Base-by-base conservation (phyloP, 2,329 filamentous ascomycete species). In the Aureobasidium sp. region DNA sequence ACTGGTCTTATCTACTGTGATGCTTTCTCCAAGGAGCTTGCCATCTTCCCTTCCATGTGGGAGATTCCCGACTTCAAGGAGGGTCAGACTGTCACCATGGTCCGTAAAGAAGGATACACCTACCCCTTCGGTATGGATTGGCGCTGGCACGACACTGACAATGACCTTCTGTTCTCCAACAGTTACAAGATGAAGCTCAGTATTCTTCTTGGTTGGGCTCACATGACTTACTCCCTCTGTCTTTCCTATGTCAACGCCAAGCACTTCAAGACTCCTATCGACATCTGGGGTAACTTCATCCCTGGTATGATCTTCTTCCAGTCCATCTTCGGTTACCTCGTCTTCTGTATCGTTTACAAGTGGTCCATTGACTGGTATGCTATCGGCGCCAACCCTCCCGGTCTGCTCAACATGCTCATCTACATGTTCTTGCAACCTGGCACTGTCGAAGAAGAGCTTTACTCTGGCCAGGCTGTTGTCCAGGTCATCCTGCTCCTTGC, bases 111-210 rank as follows among this genome's bases (percentile, higher is more conserved):
- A 52, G 83, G 83, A 63, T 92, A 97, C 77, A 88, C 91, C 57
- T 99, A 97, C 74, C 93, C 95, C 17, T 96, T 99, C 72, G 94
- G 94, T 68, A 78, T 99, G 64, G 94, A 99, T 73, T 96, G 88
- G 87, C 89, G 88, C 71, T 99, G 94, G 94, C 95, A 99, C 74
- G 91, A 89, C 64, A 89, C 91, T 13, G 93, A 97, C 70, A 99
- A 99, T 71, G 89, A 95, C 64, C 82, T 99, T 23, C 84, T 99
- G 55, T 99, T 99, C 79, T 89, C 86, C 74, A 99, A 99, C 87
- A 95, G 90, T 77, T 95, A 94, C 84, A 99, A 99, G 87, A 99
- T 99, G 94, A 99, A 99, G 82, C 89, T 99, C 78, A 95, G 90
- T 80, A 97, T 99, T 73, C 85, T 99, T 67, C 84, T 99, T 67